Base-by-base conservation (phyloP, 345 rosid genomes). In the Populus nigra region DNA sequence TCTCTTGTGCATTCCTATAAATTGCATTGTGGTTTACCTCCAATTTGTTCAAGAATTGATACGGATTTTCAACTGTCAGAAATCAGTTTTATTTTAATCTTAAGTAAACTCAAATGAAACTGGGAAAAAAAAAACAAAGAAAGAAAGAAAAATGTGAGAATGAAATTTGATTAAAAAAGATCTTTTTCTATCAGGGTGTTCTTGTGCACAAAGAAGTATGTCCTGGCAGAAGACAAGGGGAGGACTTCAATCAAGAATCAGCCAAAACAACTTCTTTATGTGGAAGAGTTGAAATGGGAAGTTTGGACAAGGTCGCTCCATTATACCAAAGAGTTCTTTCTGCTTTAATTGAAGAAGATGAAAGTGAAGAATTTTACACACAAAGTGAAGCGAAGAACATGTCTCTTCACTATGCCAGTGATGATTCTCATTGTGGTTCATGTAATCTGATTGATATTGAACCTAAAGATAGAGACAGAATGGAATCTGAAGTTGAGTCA, bases 381-480 rank as follows among this genome's bases (percentile, higher is more conserved):
- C 87, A 85, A 15, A 71, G 80, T 29, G 97, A 91, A 85, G 93
- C 91, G 73, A 93, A 90, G 81, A 91, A 86, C 79, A 78, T 90
- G 84, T 84, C 94, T 69, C 89, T 90, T 74, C 98, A 96, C 82
- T 89, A 92, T 68, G 91, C 89, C 29, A 93, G 99, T 77, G 99
- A 96, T 87, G 98, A 92, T 85, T 96, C 99, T 82, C 97, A 93
- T 80, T 92, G 95, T 80, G 97, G 97, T 86, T 92, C 98, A 33
- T 96, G 98, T 76, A 93, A 91, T 82, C 91, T 85, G 80, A 89
- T 90, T 69, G 99, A 96, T 81, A 81, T 88, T 39, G 99, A 93
- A 79, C 82, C 88, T 78, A 93, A 84, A 86, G 93, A 93, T 77
- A 89, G 90, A 85, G 99, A 93, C 83, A 89, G 91, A 81, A 83